phyloP scores from a whole-genome alignment of 1,284 basidiomycete genomes.

The Pterulicium gracile region DNA sequence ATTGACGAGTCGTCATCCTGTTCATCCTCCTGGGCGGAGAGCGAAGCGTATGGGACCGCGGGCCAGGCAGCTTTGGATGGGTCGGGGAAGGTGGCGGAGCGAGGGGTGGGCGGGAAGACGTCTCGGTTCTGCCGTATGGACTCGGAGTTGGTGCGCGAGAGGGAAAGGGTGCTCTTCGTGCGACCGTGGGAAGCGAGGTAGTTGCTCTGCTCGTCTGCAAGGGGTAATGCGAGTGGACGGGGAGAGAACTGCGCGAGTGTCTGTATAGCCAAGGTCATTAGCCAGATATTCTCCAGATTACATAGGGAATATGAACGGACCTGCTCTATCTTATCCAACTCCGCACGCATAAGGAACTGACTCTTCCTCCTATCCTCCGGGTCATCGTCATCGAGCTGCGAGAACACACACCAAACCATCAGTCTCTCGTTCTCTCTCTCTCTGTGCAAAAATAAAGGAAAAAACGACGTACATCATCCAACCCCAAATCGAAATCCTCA shows the following conservation, averaged over 20 bases:
- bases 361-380: slow-evolving; percentile 61
- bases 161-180: slow-evolving; percentile 15
- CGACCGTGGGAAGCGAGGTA: slow-evolving; percentile 9
- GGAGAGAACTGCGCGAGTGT: slow-evolving; percentile 64
- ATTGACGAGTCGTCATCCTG: slow-evolving; percentile 3
- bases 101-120: background rate
- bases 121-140: background rate
- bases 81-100: background rate
- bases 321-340: slow-evolving; percentile 67
- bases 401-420: slow-evolving; percentile 14
- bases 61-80: slow-evolving; percentile 30
- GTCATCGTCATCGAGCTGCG: slow-evolving; percentile 53
- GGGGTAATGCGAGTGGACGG: slow-evolving; percentile 36
- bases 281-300: slow-evolving; percentile 3
- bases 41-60: slow-evolving; percentile 32
- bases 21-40: slow-evolving; percentile 14
- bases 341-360: slow-evolving; percentile 57
- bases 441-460: slow-evolving; percentile 2
- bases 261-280: slow-evolving; percentile 21
- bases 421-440: slow-evolving; percentile 8
- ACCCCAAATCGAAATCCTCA: slow-evolving; percentile 59
- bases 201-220: slow-evolving; percentile 28
- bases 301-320: slow-evolving; percentile 28
- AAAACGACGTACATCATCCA: slow-evolving; percentile 37
- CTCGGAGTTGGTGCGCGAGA: slow-evolving; percentile 11